Percentiles rank a stretch among this genome's conserved stretches.
phyloP scores from a whole-genome alignment of 2,329 filamentous ascomycete species.

The Rutstroemia sp. region DNA sequence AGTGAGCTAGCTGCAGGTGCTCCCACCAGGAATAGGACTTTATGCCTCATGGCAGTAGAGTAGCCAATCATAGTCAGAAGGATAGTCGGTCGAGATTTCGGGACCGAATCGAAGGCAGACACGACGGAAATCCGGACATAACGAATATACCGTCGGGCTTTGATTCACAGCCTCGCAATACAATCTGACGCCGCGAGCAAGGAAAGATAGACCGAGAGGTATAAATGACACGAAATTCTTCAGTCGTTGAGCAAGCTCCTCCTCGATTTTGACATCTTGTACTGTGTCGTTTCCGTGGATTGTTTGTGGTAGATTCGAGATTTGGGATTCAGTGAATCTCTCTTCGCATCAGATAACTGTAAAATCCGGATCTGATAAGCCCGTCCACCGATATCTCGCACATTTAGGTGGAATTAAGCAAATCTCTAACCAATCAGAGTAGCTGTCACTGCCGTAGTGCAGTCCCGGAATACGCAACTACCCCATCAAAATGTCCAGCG shows the following conservation, averaged over 20 bases:
- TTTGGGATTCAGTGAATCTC: not conserved
- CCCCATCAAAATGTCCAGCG: slow-evolving; percentile 2
- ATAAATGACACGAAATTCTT: not conserved
- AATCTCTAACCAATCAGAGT: not conserved
- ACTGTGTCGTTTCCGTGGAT: not conserved
- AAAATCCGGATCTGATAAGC: not conserved
- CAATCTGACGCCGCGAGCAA: not conserved
- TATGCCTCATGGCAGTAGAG: slow-evolving; percentile 2
- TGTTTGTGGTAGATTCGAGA: too few species aligned
- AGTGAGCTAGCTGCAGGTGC: slow-evolving; percentile 50
- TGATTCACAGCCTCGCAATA: not conserved
- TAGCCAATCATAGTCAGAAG: not conserved
- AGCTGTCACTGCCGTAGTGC: not conserved
- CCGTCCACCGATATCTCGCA: not conserved
- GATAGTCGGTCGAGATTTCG: not conserved
- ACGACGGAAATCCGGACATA: not conserved
- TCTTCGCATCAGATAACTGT: not conserved
- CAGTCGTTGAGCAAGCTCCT: not conserved
- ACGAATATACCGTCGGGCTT: not conserved
- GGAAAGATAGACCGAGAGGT: too few species aligned
- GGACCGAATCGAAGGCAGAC: not conserved
- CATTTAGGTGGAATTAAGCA: too few species aligned
- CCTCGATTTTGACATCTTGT: not conserved
- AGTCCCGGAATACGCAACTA: not conserved
- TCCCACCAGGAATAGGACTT: slow-evolving; percentile 8